phyloP scores from a whole-genome alignment of 1,139 yeast genomes.

The Suhomyces coccinellae region DNA sequence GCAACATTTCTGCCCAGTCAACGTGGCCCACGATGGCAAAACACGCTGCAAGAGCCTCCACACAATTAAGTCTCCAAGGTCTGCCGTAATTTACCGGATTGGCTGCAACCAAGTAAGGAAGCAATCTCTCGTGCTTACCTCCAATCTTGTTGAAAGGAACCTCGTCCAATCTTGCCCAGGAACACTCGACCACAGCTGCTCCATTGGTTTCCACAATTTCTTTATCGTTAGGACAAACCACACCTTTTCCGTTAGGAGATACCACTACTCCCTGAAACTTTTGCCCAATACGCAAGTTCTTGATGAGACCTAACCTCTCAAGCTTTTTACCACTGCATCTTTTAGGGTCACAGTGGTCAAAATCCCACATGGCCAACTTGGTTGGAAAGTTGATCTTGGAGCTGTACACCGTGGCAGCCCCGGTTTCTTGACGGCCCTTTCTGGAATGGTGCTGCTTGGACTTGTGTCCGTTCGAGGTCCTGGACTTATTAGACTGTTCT shows the following conservation, averaged over 20 bases:
- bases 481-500: constrained; percentile 32
- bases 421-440: constrained; percentile 49
- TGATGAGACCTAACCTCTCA: constrained; percentile 83
- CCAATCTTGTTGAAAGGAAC: constrained; percentile 93
- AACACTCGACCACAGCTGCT: constrained; percentile 96
- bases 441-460: constrained; percentile 54
- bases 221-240: constrained; percentile 86
- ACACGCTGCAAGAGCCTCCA: constrained; percentile 96
- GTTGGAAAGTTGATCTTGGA: constrained; percentile 52
- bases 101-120: constrained; percentile 94
- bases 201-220: constrained; percentile 79
- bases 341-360: constrained; percentile 98
- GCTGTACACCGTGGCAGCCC: constrained; percentile 14
- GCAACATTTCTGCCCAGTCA: constrained; percentile 82
- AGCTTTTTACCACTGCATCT: constrained; percentile 95
- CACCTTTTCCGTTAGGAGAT: constrained; percentile 87
- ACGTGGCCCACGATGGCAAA: constrained; percentile 89
- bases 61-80: constrained; percentile 96
- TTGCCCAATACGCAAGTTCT: constrained; percentile 80
- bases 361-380: constrained; percentile 89
- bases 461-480: constrained; percentile 60
- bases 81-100: constrained; percentile 96
- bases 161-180: constrained; percentile 96
- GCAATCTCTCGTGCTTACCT: constrained; percentile 80
- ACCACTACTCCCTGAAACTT: constrained; percentile 89